Conservation (phyloP, 495 filamentous ascomycete species). For the Penicillium canariense region DNA sequence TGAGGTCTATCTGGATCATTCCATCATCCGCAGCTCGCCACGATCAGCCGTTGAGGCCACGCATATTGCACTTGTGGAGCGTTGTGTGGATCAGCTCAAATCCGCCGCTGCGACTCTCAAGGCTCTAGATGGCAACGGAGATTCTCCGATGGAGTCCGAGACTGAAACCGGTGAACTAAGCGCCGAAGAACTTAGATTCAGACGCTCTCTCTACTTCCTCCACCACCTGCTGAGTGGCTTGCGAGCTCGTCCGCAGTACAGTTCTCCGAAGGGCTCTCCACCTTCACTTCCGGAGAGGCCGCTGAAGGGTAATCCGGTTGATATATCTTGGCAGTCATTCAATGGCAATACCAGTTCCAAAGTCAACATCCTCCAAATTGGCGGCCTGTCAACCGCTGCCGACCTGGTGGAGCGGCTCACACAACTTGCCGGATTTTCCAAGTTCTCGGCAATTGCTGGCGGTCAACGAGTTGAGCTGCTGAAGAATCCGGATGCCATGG, state of each 20-base stretch:
- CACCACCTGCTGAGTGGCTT: slow-evolving; percentile 56
- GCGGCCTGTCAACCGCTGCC: slow-evolving; percentile 65
- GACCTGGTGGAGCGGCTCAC: slow-evolving; percentile 63
- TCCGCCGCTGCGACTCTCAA: slow-evolving; percentile 63
- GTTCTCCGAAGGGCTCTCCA: slow-evolving; percentile 40
- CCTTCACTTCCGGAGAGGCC: slow-evolving; percentile 39
- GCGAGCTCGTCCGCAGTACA: slow-evolving; percentile 53
- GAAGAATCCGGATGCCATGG: slow-evolving; percentile 33
- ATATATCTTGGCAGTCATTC: slow-evolving; percentile 72
- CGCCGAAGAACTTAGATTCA: slow-evolving; percentile 59
- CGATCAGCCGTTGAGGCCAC: slow-evolving; percentile 58
- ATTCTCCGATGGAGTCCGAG: slow-evolving; percentile 50
- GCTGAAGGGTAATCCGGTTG: slow-evolving; percentile 57
- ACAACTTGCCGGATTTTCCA: slow-evolving; percentile 67
- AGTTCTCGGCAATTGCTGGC: slow-evolving; percentile 54
- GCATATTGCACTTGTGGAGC: slow-evolving; percentile 74
- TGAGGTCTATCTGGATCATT: slow-evolving; percentile 66
- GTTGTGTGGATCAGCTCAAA: slow-evolving; percentile 74
- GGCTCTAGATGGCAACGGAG: slow-evolving; percentile 37
- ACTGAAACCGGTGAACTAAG: slow-evolving; percentile 40
- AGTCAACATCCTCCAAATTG: slow-evolving; percentile 59
- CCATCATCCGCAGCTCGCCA: slow-evolving; percentile 38
- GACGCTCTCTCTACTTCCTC: slow-evolving; percentile 61
- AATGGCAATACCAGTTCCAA: slow-evolving; percentile 55
- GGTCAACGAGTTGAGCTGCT: slow-evolving; percentile 50